Percentiles rank a stretch among this genome's conserved stretches.
Conservation (phyloP, 768 basidiomycete species). For the Tulasnella sp. region DNA sequence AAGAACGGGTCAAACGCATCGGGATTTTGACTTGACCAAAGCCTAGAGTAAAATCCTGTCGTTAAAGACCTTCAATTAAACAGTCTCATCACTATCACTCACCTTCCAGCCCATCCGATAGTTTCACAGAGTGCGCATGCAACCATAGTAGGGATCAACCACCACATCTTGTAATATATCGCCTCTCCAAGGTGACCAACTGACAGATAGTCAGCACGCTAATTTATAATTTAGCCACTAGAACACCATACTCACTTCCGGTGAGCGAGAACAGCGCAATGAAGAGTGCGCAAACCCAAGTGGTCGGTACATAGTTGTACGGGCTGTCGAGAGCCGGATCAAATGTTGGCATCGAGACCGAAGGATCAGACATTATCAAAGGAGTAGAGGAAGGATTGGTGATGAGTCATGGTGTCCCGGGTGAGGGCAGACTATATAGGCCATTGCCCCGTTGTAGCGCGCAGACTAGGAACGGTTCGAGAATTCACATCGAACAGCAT, state of each 20-base stretch:
- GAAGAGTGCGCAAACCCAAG: conserved; percentile 29
- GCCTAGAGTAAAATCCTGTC: no score
- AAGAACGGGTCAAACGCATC: conserved; percentile 6
- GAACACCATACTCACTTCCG: not conserved
- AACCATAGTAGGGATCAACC: conserved; percentile 37
- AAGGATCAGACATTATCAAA: no score
- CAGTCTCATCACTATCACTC: no score
- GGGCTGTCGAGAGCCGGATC: conserved; percentile 21
- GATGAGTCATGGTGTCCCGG: no score
- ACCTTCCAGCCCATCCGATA: conserved; percentile 41
- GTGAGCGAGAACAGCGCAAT: conserved; percentile 28
- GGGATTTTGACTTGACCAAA: conserved; percentile 9
- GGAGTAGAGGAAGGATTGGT: no score
- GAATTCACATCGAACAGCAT: no score
- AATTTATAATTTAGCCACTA: not conserved
- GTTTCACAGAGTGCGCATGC: conserved; percentile 39
- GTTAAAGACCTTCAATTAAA: no score
- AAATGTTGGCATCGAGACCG: no score
- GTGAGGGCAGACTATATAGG: no score
- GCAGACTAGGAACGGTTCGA: no score
- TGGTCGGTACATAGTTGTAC: conserved; percentile 34
- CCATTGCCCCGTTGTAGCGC: no score
- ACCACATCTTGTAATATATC: conserved; percentile 36
- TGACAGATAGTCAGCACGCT: conserved; percentile 23
- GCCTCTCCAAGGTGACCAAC: conserved; percentile 38